phyloP scores from a whole-genome alignment of 106 monocot genomes.

The Platanthera zijinensis region DNA sequence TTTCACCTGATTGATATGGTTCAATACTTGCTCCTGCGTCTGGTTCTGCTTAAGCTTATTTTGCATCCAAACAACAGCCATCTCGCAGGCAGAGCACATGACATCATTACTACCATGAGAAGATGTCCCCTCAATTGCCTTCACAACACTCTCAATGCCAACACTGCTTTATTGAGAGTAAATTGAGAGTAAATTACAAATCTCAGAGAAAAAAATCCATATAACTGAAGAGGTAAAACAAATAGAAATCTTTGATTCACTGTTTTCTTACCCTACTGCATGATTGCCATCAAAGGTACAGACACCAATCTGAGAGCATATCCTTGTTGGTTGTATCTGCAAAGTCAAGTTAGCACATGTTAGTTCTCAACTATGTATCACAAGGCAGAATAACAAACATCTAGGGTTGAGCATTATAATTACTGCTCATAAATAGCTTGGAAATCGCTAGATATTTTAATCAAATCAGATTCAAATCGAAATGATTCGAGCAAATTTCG shows the following conservation, averaged over 20 bases:
- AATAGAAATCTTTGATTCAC: too few relatives aligned
- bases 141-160: conserved; percentile 64
- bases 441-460: too few relatives aligned
- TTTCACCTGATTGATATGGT: conserved; percentile 54
- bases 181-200: not conserved
- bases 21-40: conserved; percentile 49
- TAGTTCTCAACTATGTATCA: not conserved
- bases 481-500: too few relatives aligned
- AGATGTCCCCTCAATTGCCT: conserved; percentile 13
- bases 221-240: not conserved
- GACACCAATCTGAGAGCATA: conserved; percentile 68
- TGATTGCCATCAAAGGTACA: conserved; percentile 55
- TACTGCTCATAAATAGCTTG: too few relatives aligned
- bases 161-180: conserved; percentile 17
- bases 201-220: not conserved
- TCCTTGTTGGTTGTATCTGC: conserved; percentile 51
- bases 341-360: conserved; percentile 6
- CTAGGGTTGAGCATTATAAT: too few relatives aligned
- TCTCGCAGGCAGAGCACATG: conserved; percentile 70
- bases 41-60: conserved; percentile 57
- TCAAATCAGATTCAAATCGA: too few relatives aligned
- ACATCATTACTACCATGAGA: conserved; percentile 21
- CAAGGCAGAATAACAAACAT: not conserved
- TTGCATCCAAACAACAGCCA: conserved; percentile 88
- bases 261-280: conserved; percentile 36